Evolutionary conservation across 2,329 filamentous ascomycete genomes (phyloP), one percentile per base, ranked within the genome.

Genomic region (Colletotrichum incanum): DNA sequence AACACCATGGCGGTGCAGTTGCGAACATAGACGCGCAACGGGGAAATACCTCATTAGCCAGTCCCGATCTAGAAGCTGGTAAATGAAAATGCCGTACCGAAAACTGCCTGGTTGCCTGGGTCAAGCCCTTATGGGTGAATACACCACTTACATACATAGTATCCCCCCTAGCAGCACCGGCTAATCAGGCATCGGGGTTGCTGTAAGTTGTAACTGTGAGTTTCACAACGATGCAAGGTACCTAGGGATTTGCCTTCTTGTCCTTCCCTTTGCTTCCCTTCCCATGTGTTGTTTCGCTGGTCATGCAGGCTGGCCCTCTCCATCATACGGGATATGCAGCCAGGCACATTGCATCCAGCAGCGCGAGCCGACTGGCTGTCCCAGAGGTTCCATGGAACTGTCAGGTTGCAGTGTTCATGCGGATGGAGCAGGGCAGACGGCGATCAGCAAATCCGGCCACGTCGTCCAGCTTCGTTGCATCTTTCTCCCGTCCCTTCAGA

Each of bases 401-500:
- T 47, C 20, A 64, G 45, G 69, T 69, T 28, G 69, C 52, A 68
- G 59, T 72, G 56, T 72, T 72, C 59, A 72, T 69, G 69, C 69
- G 69, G 52, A 72, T 64, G 69, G 65, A 47, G 65, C 60, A 31
- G 34, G 28, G 28, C 28, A 23, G 69, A 68, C 63, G 58, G 52
- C 52, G 58, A 72, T 64, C 50, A 9, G n/a, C 7, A 20, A 55
- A 1, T n/a, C 20, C 31, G 18, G 52, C 50, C 58, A 60, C 39
- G 55, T 58, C 37, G 31, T 26, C n/a, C 12, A 23, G n/a, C n/a
- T 58, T 58, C 37, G 37, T 39, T 58, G 37, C 37, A 41, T 58
- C 55, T 37, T 58, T 26, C 37, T 58, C 55, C 55, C 55, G 55
- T 23, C 34, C 47, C 43, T 47, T n/a, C 54, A 58, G 54, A 41